Conservation (phyloP, 169 alveolate genomes). For the Cryptosporidium xiaoi region DNA sequence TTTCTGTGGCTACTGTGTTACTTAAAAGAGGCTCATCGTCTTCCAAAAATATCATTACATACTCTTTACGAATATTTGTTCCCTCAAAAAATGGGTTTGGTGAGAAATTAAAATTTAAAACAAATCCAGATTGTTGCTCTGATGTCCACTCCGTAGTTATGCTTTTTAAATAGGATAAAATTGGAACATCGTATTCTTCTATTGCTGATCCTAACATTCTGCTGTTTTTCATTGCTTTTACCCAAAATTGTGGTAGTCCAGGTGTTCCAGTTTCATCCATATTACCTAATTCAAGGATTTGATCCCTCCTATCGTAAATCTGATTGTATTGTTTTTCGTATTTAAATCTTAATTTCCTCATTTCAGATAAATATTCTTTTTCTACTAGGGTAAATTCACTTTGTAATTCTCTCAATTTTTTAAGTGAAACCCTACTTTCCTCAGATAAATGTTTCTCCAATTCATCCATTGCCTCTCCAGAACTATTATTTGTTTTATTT, state of each 20-base stretch:
- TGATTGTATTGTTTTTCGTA: slow-evolving; percentile 46
- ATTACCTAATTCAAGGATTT: slow-evolving; percentile 18
- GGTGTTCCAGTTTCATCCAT: slow-evolving; percentile 67
- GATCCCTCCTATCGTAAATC: slow-evolving; percentile 32
- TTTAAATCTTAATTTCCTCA: slow-evolving; percentile 53
- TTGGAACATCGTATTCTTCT: slow-evolving; percentile 77
- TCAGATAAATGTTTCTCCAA: slow-evolving; percentile 43
- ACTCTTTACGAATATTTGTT: slow-evolving; percentile 71
- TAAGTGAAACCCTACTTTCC: slow-evolving; percentile 35
- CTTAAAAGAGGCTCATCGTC: slow-evolving; percentile 74
- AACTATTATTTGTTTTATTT: background rate
- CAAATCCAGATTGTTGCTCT: slow-evolving; percentile 76
- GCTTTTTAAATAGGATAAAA: slow-evolving; percentile 66
- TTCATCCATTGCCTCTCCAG: slow-evolving; percentile 16
- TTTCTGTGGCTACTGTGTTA: slow-evolving; percentile 40
- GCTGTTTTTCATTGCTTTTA: slow-evolving; percentile 75
- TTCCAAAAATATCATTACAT: slow-evolving; percentile 45
- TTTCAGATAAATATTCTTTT: slow-evolving; percentile 47
- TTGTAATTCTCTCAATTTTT: slow-evolving; percentile 36
- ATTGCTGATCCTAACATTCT: slow-evolving; percentile 74
- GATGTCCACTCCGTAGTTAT: slow-evolving; percentile 77
- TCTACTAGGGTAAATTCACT: slow-evolving; percentile 36
- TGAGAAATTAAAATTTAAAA: slow-evolving; percentile 73
- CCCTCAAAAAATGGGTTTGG: slow-evolving; percentile 78
- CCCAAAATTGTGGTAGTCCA: slow-evolving; percentile 77